These are phyloP conservation scores for Coemansia erecta DNA, from an alignment of 192 early-diverging fungal genomes.

Conservation along the genomic window DNA sequence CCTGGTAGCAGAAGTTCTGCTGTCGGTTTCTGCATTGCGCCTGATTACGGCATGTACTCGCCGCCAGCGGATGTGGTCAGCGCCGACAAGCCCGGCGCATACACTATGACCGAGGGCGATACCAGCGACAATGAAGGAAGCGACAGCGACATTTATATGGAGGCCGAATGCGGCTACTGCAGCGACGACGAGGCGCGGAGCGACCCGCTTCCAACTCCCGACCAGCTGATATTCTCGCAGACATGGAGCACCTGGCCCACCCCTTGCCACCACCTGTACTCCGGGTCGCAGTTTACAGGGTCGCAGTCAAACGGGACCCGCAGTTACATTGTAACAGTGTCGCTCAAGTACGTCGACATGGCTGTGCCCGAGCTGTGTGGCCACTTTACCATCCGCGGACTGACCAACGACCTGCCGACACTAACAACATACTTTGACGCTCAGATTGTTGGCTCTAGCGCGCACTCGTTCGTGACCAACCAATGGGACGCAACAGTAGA, in stretches of 20 bases:
- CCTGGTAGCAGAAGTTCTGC: not conserved
- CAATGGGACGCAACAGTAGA: conserved; percentile 74
- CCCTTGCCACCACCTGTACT: conserved; percentile 51
- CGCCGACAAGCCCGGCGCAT: not conserved
- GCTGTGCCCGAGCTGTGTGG: conserved; percentile 66
- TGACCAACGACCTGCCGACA: conserved; percentile 67
- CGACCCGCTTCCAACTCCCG: conserved; percentile 44
- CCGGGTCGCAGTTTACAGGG: conserved; percentile 48
- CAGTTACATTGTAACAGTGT: conserved; percentile 41
- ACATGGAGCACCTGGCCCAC: conserved; percentile 54
- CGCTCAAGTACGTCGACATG: conserved; percentile 62
- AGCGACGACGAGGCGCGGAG: conserved; percentile 21
- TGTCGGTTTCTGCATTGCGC: not conserved
- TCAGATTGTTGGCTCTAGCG: conserved; percentile 64
- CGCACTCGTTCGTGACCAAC: conserved; percentile 65
- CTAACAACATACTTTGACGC: conserved; percentile 77
- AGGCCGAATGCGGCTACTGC: not conserved
- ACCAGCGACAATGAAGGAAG: not conserved
- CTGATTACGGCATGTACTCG: not conserved
- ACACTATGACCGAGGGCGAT: not conserved
- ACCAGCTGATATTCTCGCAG: conserved; percentile 51
- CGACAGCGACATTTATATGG: conserved; percentile 1
- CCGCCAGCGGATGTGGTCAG: not conserved
- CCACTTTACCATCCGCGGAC: conserved; percentile 70
- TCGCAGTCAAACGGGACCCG: conserved; percentile 48